Conservation (phyloP, 1,284 basidiomycete species). For the Gastroboletus turbinatus region DNA sequence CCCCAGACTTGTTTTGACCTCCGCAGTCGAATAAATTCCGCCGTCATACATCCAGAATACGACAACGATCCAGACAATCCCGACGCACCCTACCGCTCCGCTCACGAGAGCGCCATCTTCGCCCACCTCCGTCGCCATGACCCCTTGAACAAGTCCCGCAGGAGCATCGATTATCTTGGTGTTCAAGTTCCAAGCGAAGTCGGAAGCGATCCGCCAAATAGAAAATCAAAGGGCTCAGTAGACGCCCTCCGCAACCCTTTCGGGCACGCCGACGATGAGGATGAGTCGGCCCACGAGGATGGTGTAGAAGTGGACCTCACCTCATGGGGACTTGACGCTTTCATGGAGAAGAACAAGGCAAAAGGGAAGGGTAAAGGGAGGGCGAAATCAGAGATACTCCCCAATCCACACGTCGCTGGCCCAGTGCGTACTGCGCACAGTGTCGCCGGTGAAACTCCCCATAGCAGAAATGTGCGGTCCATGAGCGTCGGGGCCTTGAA, state of each 20-base stretch:
- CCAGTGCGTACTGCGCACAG: conserved; percentile 36
- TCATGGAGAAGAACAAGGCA: conserved; percentile 66
- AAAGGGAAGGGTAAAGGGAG: conserved; percentile 46
- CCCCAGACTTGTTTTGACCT: conserved; percentile 1
- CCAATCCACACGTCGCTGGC: conserved; percentile 47
- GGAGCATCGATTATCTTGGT: conserved; percentile 64
- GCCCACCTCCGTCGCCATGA: conserved; percentile 57
- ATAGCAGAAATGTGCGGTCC: conserved; percentile 48
- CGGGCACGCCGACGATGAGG: conserved; percentile 55
- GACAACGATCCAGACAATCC: conserved; percentile 76
- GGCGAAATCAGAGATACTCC: conserved; percentile 49
- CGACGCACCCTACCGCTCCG: conserved; percentile 55
- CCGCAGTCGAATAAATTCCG: not conserved
- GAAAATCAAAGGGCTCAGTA: conserved; percentile 50
- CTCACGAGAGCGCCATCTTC: conserved; percentile 82
- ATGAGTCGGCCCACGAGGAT: conserved; percentile 49
- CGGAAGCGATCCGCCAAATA: conserved; percentile 50
- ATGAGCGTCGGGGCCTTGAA: conserved; percentile 65
- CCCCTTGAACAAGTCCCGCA: conserved; percentile 39
- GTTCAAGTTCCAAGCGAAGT: conserved; percentile 63
- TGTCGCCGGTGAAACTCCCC: conserved; percentile 27
- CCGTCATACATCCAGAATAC: conserved; percentile 55
- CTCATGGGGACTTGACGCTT: conserved; percentile 79
- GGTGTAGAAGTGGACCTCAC: conserved; percentile 74
- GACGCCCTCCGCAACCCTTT: conserved; percentile 72